Conservation (phyloP, 2,329 filamentous ascomycete species). For the Pseudogymnoascus sp. region DNA sequence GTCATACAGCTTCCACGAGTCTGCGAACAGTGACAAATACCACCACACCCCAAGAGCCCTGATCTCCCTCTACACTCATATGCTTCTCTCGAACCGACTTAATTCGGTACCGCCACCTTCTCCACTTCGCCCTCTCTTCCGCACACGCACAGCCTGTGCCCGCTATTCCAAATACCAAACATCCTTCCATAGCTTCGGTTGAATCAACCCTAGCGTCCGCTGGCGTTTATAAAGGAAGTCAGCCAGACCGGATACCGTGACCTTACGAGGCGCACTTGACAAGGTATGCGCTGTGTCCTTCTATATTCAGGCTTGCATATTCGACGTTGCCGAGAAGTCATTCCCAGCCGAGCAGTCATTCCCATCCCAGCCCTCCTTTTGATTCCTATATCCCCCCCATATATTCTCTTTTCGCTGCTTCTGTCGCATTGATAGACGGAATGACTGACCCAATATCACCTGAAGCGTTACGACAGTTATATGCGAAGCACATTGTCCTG, state of each 20-base stretch:
- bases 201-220: neutral
- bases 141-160: constrained; percentile 1
- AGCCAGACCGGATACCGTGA: neutral
- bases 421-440: neutral
- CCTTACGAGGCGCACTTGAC: constrained; percentile 1
- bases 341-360: neutral
- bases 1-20: constrained; percentile 6
- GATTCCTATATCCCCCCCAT: neutral
- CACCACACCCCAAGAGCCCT: neutral
- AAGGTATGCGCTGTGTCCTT: constrained; percentile 1
- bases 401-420: constrained; percentile 1
- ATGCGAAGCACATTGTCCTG: constrained; percentile 4
- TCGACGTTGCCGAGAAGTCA: neutral
- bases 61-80: neutral
- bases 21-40: constrained; percentile 5
- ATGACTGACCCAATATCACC: constrained; percentile 3
- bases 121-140: neutral
- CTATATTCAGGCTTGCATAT: constrained; percentile 2
- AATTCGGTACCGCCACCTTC: neutral
- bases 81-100: constrained; percentile 3
- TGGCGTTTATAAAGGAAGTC: constrained; percentile 5
- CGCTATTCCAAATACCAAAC: neutral
- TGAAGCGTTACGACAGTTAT: constrained; percentile 3
- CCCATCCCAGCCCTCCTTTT: neutral
- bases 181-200: neutral